Percentiles rank a stretch among this genome's conserved stretches.
These are phyloP conservation scores for Termitomyces sp. DNA, from an alignment of 768 basidiomycete species.

Conservation along the genomic window DNA sequence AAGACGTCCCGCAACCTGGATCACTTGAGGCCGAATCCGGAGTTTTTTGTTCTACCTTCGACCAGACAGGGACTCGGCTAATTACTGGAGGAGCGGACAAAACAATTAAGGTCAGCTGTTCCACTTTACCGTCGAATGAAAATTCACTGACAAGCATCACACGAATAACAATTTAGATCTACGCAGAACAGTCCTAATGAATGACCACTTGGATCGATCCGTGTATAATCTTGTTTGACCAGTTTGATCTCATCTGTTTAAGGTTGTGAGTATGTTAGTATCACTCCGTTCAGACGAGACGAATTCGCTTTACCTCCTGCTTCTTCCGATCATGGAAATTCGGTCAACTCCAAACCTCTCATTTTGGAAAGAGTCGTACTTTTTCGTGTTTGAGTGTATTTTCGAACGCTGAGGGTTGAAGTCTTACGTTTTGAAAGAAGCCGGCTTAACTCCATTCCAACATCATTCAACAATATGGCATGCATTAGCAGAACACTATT, in stretches of 20 bases:
- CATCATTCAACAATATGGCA: background rate
- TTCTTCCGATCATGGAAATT: background rate
- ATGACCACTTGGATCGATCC: conserved; percentile 1
- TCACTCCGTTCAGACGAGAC: background rate
- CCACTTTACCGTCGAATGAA: background rate
- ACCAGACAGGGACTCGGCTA: conserved; percentile 88
- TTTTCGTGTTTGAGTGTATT: background rate
- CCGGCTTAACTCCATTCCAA: background rate
- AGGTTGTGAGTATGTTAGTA: background rate
- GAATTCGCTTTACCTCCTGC: background rate
- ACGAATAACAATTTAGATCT: conserved; percentile 31
- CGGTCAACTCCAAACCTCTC: background rate
- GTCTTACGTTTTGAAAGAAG: background rate
- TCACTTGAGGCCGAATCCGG: conserved; percentile 96
- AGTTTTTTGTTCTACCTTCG: conserved; percentile 95
- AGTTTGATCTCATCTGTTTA: background rate
- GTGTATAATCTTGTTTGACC: conserved; percentile 2
- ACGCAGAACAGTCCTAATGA: conserved; percentile 65
- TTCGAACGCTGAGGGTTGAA: background rate
- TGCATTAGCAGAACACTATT: background rate
- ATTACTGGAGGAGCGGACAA: conserved; percentile 98
- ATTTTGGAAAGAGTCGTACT: background rate
- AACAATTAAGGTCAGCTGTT: conserved; percentile 81
- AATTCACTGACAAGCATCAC: background rate
- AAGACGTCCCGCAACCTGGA: conserved; percentile 95